Evolutionary conservation across 1,284 basidiomycete genomes (phyloP).

Genomic region (Ceratobasidium sp.): DNA sequence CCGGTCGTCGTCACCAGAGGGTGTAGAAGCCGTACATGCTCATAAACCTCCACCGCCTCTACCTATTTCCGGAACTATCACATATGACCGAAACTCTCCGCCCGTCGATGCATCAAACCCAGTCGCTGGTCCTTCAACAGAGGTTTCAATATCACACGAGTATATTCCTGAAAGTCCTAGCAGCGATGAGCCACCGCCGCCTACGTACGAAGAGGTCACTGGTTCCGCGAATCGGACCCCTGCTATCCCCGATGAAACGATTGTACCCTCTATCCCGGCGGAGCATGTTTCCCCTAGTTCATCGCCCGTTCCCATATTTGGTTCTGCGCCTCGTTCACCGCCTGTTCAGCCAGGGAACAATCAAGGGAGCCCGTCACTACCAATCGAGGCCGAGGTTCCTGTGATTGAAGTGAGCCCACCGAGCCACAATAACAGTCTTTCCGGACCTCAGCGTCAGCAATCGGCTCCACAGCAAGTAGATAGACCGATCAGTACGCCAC

Average conservation of each 20-base stretch:
- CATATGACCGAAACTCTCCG: not conserved
- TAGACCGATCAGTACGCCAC: not conserved
- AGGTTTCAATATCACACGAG: not conserved
- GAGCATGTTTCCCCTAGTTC: not conserved
- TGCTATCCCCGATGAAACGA: not conserved
- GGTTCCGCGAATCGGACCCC: not conserved
- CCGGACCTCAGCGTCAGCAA: not conserved
- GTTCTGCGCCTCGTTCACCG: not conserved
- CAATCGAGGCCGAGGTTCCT: not conserved
- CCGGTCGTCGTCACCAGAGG: not conserved
- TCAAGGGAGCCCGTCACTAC: not conserved
- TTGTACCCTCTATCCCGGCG: not conserved
- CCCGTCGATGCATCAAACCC: not conserved
- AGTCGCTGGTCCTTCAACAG: not conserved
- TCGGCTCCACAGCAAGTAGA: not conserved
- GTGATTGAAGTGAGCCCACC: conserved; percentile 23
- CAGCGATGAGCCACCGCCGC: conserved; percentile 21
- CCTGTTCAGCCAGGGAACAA: not conserved
- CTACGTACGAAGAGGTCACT: conserved; percentile 31
- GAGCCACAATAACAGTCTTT: conserved; percentile 7
- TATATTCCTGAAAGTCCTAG: not conserved
- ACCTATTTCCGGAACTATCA: not conserved
- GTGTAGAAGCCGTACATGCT: not conserved
- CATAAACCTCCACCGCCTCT: conserved; percentile 8
- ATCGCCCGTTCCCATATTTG: not conserved